Evolutionary conservation across 495 filamentous ascomycete species (phyloP), one percentile per base, ranked within the genome.

Genomic region (Neurospora terricola): DNA sequence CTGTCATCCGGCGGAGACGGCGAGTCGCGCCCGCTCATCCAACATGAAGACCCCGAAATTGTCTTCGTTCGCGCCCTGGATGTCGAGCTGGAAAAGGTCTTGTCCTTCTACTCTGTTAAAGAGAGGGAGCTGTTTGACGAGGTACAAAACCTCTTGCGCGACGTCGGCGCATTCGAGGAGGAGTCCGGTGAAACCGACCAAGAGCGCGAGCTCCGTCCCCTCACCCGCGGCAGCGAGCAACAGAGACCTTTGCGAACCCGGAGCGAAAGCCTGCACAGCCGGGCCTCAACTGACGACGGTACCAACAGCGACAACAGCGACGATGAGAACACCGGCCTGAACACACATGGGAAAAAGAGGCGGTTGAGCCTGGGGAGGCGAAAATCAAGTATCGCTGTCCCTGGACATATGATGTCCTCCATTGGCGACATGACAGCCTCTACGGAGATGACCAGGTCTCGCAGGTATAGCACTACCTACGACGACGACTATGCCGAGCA

Each of bases 61-160:
- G 83, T 93, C 72, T 99, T 98, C 77, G 85, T 84, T 69, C 89
- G 90, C 71, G 91, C 93, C 38, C 86, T 99, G 10, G 96, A 98
- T 81, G 85, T 90, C 3, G 96, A 98, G 79, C 82, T 99, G 71
- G 94, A 98, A 80, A 98, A 97, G 84, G 91, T 98, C 71, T 92
- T 89, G 78, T 91, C 90, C 2, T 99, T 98, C 82, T 98, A 93
- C 82, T 87, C 88, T 72, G 82, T 91, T 69, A 98, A 98, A 79
- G 93, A 99, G 82, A 82, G 86, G 11, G 94, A 97, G 78, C 89
- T 98, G 69, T 89, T 91, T 71, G 88, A 90, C 59, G 93, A 96
- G 75, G 90, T 95, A 4, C 89, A 91, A n/a, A 85, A 90, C 30
- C 82, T 97, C 9, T 78, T 94, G 72, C 87, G 84, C 30, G 96